Conservation (phyloP, 352 stramenopile genomes). For the Globisporangium heterothallicum region DNA sequence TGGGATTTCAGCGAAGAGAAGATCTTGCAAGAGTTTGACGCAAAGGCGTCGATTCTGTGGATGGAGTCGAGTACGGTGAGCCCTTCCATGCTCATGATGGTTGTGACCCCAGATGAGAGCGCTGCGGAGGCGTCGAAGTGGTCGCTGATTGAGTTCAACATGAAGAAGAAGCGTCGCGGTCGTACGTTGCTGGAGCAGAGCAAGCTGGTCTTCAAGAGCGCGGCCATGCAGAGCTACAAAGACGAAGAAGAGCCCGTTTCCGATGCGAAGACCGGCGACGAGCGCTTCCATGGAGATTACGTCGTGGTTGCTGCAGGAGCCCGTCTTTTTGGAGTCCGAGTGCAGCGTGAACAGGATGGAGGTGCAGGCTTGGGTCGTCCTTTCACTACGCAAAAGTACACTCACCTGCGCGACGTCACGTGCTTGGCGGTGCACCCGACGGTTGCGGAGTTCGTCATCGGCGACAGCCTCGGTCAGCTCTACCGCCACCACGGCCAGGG, state of each 20-base stretch:
- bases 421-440: slow-evolving; percentile 54
- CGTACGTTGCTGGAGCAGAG: slow-evolving; percentile 41
- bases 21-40: slow-evolving; percentile 45
- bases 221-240: slow-evolving; percentile 53
- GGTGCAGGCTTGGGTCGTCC: slow-evolving; percentile 21
- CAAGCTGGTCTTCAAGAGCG: slow-evolving; percentile 42
- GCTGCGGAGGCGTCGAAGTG: slow-evolving; percentile 25
- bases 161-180: slow-evolving; percentile 56
- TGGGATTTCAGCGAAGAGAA: slow-evolving; percentile 81
- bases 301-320: slow-evolving; percentile 36
- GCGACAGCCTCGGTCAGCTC: slow-evolving; percentile 61
- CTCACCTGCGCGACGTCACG: slow-evolving; percentile 44
- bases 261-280: neutral
- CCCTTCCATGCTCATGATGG: slow-evolving; percentile 58
- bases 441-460: slow-evolving; percentile 54
- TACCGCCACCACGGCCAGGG: slow-evolving; percentile 35
- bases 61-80: slow-evolving; percentile 53
- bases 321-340: slow-evolving; percentile 36
- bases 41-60: slow-evolving; percentile 50
- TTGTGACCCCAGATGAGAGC: slow-evolving; percentile 13
- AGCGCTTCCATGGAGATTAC: slow-evolving; percentile 35
- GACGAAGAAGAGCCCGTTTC: neutral
- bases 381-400: slow-evolving; percentile 34
- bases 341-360: slow-evolving; percentile 26
- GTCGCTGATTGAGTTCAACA: slow-evolving; percentile 63